These are phyloP conservation scores for Penicillium parvum DNA, from an alignment of 495 filamentous ascomycete genomes.

Conservation along the genomic window DNA sequence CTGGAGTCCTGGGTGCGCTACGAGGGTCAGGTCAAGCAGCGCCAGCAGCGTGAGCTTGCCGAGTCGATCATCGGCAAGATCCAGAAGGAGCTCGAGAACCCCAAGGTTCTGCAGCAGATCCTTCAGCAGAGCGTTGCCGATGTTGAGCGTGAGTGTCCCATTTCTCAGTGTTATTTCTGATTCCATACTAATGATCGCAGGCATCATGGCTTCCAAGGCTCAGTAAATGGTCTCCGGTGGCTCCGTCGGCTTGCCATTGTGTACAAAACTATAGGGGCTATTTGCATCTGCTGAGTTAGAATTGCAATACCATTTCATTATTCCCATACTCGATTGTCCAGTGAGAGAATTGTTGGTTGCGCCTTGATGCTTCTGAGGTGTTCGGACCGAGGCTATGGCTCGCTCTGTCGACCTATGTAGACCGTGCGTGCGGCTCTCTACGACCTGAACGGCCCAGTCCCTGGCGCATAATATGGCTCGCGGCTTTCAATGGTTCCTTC, in stretches of 20 bases:
- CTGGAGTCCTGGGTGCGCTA: conserved; percentile 99
- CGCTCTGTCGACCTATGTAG: too few relatives aligned
- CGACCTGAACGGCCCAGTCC: too few relatives aligned
- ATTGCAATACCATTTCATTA: conserved; percentile 37
- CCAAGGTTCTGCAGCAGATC: conserved; percentile 90
- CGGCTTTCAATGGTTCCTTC: too few relatives aligned
- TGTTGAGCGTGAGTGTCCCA: conserved; percentile 79
- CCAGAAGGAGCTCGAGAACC: conserved; percentile 96
- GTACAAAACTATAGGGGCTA: conserved; percentile 47
- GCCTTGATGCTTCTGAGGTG: neutral
- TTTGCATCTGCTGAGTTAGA: conserved; percentile 43
- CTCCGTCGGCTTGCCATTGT: conserved; percentile 38
- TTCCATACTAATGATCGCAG: conserved; percentile 33
- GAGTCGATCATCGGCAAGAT: conserved; percentile 92
- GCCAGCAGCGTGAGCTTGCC: conserved; percentile 94
- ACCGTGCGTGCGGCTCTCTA: too few relatives aligned
- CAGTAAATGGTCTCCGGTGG: conserved; percentile 41
- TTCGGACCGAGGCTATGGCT: neutral
- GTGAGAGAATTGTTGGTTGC: neutral
- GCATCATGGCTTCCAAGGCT: conserved; percentile 52
- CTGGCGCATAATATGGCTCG: too few relatives aligned
- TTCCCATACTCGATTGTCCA: neutral
- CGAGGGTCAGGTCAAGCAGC: conserved; percentile 95
- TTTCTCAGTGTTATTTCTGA: neutral
- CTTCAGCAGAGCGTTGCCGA: conserved; percentile 91